These are phyloP conservation scores for Fraxinus baroniana DNA, from an alignment of 305 asterid species.

Conservation along the genomic window DNA sequence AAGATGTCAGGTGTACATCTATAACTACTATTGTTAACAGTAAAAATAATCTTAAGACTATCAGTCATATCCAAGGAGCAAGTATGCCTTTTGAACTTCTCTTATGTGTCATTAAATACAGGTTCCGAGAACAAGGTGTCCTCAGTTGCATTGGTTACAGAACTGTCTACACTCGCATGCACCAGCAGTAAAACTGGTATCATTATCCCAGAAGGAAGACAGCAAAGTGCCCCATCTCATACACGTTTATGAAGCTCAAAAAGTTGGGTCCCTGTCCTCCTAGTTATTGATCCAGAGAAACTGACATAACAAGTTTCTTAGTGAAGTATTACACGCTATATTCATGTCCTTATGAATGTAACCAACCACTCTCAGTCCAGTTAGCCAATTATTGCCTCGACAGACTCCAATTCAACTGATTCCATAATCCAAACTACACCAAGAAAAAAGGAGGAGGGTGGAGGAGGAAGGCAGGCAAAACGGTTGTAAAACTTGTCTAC, in stretches of 20 bases:
- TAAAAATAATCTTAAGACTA: neutral
- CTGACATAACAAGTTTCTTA: neutral
- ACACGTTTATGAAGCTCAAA: conserved; percentile 6
- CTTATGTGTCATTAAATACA: neutral
- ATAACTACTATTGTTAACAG: neutral
- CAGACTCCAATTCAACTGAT: neutral
- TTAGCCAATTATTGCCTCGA: neutral
- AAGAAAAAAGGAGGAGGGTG: neutral
- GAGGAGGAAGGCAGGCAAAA: neutral
- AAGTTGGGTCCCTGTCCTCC: conserved; percentile 10
- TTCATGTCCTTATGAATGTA: neutral
- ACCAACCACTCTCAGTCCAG: neutral
- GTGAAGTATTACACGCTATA: neutral
- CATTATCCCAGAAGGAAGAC: neutral
- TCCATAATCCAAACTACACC: conserved; percentile 5
- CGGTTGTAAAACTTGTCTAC: conserved; percentile 1
- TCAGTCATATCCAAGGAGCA: conserved; percentile 2
- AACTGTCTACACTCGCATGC: neutral
- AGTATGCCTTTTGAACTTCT: neutral
- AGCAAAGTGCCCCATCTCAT: neutral
- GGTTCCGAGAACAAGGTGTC: neutral
- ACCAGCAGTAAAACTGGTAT: neutral
- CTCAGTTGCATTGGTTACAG: neutral
- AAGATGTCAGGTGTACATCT: neutral
- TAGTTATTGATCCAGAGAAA: conserved; percentile 15